Evolutionary conservation across 805 yeast species (phyloP).

Genomic region (Saturnispora dispora): DNA sequence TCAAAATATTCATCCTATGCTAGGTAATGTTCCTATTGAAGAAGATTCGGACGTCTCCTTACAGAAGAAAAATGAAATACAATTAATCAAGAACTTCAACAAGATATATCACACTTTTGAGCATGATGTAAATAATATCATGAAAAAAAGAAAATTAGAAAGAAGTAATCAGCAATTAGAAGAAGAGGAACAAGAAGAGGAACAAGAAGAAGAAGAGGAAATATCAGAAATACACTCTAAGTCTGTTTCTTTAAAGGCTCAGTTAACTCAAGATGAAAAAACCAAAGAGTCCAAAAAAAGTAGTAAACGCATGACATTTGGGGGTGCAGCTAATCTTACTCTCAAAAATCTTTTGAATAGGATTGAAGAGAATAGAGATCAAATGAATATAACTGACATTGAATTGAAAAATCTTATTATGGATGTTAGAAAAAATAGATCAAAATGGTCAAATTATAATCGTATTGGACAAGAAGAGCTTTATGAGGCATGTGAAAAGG

Average conservation of each 20-base stretch:
- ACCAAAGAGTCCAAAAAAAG: slow-evolving; percentile 16
- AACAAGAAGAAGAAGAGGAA: slow-evolving; percentile 10
- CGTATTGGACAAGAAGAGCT: slow-evolving; percentile 95
- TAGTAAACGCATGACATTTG: slow-evolving; percentile 25
- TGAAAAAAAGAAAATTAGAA: slow-evolving; percentile 68
- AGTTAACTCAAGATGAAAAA: background rate
- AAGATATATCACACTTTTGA: slow-evolving; percentile 71
- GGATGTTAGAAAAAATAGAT: slow-evolving; percentile 90
- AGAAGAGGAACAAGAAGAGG: slow-evolving; percentile 23
- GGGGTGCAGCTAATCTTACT: slow-evolving; percentile 68
- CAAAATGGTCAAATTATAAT: slow-evolving; percentile 97
- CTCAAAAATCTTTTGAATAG: slow-evolving; percentile 71
- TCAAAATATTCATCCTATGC: slow-evolving; percentile 27
- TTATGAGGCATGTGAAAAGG: slow-evolving; percentile 96
- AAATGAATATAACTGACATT: slow-evolving; percentile 61
- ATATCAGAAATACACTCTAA: slow-evolving; percentile 14
- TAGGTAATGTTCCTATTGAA: slow-evolving; percentile 29
- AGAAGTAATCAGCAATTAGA: slow-evolving; percentile 68
- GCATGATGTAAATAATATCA: slow-evolving; percentile 63
- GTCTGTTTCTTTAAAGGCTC: background rate
- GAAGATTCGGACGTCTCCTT: slow-evolving; percentile 29
- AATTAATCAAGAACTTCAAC: slow-evolving; percentile 53
- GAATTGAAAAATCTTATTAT: slow-evolving; percentile 78
- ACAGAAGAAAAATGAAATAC: slow-evolving; percentile 29
- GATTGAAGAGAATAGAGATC: slow-evolving; percentile 74